Conservation (phyloP, 257 asterid genomes). For the Datura wrightii region DNA sequence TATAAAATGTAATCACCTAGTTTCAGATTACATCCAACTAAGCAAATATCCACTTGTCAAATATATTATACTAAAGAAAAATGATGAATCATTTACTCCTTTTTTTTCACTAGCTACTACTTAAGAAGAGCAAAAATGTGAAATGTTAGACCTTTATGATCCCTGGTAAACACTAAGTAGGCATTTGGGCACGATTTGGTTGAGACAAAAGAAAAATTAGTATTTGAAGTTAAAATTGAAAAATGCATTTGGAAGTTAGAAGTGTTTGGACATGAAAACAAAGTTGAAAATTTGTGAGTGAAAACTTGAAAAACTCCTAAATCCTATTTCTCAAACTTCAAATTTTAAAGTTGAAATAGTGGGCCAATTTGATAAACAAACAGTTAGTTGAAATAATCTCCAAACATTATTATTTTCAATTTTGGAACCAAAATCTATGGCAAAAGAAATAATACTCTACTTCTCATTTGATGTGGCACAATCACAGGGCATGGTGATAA, state of each 20-base stretch:
- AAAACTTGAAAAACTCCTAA: not conserved
- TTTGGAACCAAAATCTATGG: not conserved
- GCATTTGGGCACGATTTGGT: not conserved
- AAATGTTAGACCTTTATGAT: not conserved
- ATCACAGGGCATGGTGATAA: not conserved
- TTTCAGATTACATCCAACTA: not conserved
- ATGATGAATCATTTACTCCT: not conserved
- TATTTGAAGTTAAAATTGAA: not conserved
- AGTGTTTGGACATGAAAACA: not conserved
- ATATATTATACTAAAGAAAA: not conserved
- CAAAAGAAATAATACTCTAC: conserved; percentile 5
- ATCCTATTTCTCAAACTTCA: not conserved
- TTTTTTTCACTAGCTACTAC: not conserved
- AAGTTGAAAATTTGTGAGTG: not conserved
- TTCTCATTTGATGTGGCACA: not conserved
- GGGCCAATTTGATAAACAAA: not conserved
- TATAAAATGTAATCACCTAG: not conserved
- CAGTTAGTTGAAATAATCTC: not conserved
- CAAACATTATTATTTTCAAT: not conserved
- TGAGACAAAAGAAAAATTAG: not conserved
- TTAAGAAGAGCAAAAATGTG: conserved; percentile 9
- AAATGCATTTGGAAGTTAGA: not conserved
- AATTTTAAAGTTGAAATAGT: not conserved
- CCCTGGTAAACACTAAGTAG: not conserved
- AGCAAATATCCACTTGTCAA: not conserved